Percentiles rank a stretch among this genome's conserved stretches.
Conservation (phyloP, 306 rosid genomes). For the Purshia tridentata region DNA sequence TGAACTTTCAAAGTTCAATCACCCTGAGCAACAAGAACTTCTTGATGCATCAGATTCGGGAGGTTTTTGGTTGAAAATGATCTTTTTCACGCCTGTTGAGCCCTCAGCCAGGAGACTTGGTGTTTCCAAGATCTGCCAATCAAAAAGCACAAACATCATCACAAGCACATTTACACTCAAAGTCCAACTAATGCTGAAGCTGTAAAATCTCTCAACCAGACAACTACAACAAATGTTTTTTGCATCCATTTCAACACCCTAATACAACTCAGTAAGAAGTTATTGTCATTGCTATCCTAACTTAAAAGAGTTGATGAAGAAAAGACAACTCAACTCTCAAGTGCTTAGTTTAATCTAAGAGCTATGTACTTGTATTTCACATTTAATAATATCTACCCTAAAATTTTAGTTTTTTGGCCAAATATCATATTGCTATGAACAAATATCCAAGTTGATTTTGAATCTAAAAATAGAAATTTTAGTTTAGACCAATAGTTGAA, state of each 20-base stretch:
- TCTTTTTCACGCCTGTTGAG: conserved; percentile 63
- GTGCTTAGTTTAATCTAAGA: too few species aligned
- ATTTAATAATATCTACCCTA: not conserved
- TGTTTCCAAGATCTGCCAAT: conserved; percentile 69
- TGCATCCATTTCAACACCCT: too few species aligned
- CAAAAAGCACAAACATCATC: conserved; percentile 4
- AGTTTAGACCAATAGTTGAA: not conserved
- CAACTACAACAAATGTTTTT: too few species aligned
- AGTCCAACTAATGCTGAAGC: not conserved
- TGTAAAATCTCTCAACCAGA: too few species aligned
- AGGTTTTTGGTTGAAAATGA: conserved; percentile 62
- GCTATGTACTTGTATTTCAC: too few species aligned
- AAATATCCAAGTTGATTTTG: not conserved
- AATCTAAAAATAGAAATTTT: not conserved
- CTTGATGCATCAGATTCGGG: conserved; percentile 42
- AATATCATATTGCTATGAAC: not conserved
- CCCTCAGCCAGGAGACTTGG: conserved; percentile 74
- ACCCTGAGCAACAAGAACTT: conserved; percentile 62
- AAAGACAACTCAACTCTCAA: too few species aligned
- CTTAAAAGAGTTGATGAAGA: too few species aligned
- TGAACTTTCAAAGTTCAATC: conserved; percentile 17
- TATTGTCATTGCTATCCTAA: too few species aligned
- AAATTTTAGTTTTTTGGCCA: not conserved
- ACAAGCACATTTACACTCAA: conserved; percentile 2
- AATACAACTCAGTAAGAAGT: too few species aligned